Percentiles rank a stretch among this genome's conserved stretches.
Evolutionary conservation across 1,284 basidiomycete species (phyloP).

Genomic region (Leccinum solheimii): DNA sequence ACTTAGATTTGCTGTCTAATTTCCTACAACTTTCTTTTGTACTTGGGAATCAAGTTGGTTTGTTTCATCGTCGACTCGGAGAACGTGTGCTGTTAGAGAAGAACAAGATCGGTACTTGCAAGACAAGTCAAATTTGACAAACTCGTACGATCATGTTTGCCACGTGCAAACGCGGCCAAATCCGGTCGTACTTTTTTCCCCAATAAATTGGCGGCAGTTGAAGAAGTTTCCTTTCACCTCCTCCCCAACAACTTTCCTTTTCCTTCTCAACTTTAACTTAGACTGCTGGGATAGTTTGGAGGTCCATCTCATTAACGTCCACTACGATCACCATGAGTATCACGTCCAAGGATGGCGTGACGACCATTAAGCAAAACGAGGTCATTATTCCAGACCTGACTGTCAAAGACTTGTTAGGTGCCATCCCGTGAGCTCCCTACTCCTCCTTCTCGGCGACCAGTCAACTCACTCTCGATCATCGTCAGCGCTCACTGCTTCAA

Average conservation of each 20-base stretch:
- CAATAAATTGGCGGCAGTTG: slow-evolving; percentile 23
- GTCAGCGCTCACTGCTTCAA: slow-evolving; percentile 87
- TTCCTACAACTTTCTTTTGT: background rate
- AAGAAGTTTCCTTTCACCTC: background rate
- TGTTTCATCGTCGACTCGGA: background rate
- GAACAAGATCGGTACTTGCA: background rate
- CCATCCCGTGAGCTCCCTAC: slow-evolving; percentile 73
- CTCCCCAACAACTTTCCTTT: background rate
- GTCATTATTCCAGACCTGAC: slow-evolving; percentile 79
- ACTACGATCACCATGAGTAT: slow-evolving; percentile 26
- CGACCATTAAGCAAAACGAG: slow-evolving; percentile 56
- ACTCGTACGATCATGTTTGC: background rate
- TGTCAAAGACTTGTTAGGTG: slow-evolving; percentile 83
- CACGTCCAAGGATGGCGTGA: slow-evolving; percentile 21
- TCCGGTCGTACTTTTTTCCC: slow-evolving; percentile 20
- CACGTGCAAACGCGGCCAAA: slow-evolving; percentile 32
- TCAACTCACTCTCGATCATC: background rate
- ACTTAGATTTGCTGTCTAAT: background rate
- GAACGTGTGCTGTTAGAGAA: background rate
- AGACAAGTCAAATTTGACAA: background rate
- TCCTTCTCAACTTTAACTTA: slow-evolving; percentile 4
- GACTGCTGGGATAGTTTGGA: slow-evolving; percentile 10
- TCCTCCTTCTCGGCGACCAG: background rate
- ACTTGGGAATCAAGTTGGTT: background rate
- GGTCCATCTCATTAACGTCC: slow-evolving; percentile 1